Base-by-base conservation (phyloP, 495 filamentous ascomycete species). In the Lasiosphaeria miniovina region DNA sequence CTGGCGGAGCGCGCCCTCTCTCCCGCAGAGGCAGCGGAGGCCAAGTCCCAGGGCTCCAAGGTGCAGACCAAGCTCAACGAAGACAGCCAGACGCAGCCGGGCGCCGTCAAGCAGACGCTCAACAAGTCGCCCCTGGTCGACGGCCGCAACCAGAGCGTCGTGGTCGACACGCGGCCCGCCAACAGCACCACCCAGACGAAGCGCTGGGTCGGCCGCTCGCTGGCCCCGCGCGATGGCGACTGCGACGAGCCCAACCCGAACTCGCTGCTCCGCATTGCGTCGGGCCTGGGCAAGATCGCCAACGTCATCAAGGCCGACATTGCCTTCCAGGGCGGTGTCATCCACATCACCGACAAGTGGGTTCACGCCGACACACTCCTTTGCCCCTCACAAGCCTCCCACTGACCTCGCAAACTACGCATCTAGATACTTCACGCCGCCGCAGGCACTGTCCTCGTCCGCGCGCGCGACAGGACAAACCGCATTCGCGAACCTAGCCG, bases 361-460 rank as follows among this genome's bases (percentile, higher is more conserved):
- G 70, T 12, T 35, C 34, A 6, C 32, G 11, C 8, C 31, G 33
- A 7, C 46, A 45, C 15, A 12, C 33, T 10, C 17, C 33, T 15
- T 14, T 36, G 15, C 50, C 59, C 10, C 49, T n/a, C 17, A 17
- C 11, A 41, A 50, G 4, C 32, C 15, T 14, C 32, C 32, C 17
- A 35, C 15, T 51, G 17, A 51, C 49, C 60, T 54, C 15, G 61
- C 58, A 38, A 41, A 8, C 15, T 24, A 33, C 61, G 17, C 38
- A 8, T 17, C 45, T 41, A 71, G 66, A 5, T 70, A 60, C 54
- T 80, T 82, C 68, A 74, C 69, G 17, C 65, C 75, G 55, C 79
- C 79, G 6, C 68, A 78, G 31, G 72, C 75, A 59, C 75, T 78
- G 17, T 60, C 73, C 15, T 52, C 45, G 11, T 32, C 49, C 24